Percentiles rank a stretch among this genome's conserved stretches.
These are phyloP conservation scores for Apiotrichum domesticum DNA, from an alignment of 1,284 basidiomycete species.

Conservation along the genomic window DNA sequence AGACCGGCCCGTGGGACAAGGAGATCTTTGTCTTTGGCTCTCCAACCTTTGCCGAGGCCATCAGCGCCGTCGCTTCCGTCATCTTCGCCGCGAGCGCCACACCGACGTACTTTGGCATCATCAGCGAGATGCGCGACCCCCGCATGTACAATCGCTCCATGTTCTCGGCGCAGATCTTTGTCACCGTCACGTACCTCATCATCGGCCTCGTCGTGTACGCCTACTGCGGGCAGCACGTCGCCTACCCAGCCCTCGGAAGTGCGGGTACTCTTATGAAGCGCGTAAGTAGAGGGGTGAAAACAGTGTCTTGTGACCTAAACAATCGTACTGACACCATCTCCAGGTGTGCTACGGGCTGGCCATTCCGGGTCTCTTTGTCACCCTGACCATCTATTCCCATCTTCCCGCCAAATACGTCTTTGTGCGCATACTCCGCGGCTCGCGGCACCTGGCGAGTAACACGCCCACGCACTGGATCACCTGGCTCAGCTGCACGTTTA, in stretches of 20 bases:
- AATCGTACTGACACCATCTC: no score
- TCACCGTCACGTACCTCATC: conserved; percentile 10
- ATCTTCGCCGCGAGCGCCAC: conserved; percentile 27
- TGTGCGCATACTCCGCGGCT: conserved; percentile 55
- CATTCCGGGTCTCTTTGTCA: conserved; percentile 30
- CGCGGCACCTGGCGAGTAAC: conserved; percentile 55
- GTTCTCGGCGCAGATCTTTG: conserved; percentile 19
- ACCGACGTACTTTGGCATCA: conserved; percentile 28
- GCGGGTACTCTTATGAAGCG: conserved; percentile 39
- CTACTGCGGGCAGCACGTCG: conserved; percentile 4
- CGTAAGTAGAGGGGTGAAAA: no score
- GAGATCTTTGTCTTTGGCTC: conserved; percentile 24
- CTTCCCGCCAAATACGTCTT: conserved; percentile 53
- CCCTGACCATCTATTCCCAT: conserved; percentile 24
- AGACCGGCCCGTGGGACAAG: conserved; percentile 33
- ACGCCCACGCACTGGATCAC: conserved; percentile 55
- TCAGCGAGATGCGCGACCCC: conserved; percentile 39
- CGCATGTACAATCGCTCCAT: conserved; percentile 22
- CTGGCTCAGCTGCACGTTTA: conserved; percentile 51
- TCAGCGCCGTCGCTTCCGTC: conserved; percentile 25
- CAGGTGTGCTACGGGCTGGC: conserved; percentile 34
- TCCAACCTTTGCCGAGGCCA: conserved; percentile 27
- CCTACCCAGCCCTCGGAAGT: conserved; percentile 34
- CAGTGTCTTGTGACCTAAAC: no score
- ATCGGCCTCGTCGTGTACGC: conserved; percentile 5